Evolutionary conservation across 2,329 filamentous ascomycete genomes (phyloP).

Genomic region (Diaporthe citriasiana): DNA sequence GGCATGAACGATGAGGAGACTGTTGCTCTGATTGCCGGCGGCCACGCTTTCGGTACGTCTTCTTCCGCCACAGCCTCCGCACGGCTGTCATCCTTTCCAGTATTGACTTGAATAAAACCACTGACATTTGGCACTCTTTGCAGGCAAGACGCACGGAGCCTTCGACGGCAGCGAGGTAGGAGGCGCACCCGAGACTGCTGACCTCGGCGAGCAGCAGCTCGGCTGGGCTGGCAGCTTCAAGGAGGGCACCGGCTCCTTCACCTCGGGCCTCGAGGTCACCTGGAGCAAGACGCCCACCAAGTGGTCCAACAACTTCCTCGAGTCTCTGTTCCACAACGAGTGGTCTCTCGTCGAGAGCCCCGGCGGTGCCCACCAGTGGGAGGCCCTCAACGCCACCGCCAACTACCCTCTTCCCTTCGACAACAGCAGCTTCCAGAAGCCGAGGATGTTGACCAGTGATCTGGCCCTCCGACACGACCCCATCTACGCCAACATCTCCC

Average conservation of each 20-base stretch:
- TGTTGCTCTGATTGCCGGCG: slow-evolving; percentile 79
- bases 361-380: slow-evolving; percentile 80
- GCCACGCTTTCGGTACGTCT: slow-evolving; percentile 75
- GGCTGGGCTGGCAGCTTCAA: slow-evolving; percentile 77
- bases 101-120: background rate
- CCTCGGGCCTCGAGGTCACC: slow-evolving; percentile 79
- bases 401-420: slow-evolving; percentile 80
- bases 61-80: background rate
- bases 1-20: slow-evolving; percentile 85
- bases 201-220: slow-evolving; percentile 74
- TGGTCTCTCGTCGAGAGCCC: slow-evolving; percentile 81
- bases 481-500: slow-evolving; percentile 78
- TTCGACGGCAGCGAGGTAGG: slow-evolving; percentile 69
- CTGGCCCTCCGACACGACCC: slow-evolving; percentile 77
- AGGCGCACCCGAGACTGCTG: slow-evolving; percentile 71
- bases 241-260: slow-evolving; percentile 77
- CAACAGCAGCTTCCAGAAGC: slow-evolving; percentile 75
- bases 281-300: slow-evolving; percentile 81
- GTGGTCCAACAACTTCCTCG: slow-evolving; percentile 80
- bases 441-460: slow-evolving; percentile 81
- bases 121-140: background rate
- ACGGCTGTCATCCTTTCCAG: background rate
- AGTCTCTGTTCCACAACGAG: slow-evolving; percentile 80
- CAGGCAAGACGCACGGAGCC: slow-evolving; percentile 78
- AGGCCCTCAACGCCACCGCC: slow-evolving; percentile 73